Evolutionary conservation across 2,329 filamentous ascomycete species (phyloP).

Genomic region (Cordyceps tenuipes): DNA sequence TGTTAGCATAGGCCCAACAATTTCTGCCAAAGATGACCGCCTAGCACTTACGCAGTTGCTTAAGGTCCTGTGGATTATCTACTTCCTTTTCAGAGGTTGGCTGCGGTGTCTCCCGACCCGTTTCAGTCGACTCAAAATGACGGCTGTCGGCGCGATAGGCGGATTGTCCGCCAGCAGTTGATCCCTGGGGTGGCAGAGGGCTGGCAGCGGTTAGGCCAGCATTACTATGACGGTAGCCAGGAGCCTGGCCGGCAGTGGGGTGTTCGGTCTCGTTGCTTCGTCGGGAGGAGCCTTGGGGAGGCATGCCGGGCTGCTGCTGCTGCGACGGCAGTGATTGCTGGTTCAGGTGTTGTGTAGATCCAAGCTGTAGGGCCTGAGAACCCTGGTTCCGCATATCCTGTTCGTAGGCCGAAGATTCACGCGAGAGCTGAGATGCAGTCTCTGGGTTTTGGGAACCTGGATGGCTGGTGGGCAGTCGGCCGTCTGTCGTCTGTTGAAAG

Average conservation of each 20-base stretch:
- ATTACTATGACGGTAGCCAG: slow-evolving; percentile 45
- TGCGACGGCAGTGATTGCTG: slow-evolving; percentile 33
- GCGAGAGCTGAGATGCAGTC: slow-evolving; percentile 53
- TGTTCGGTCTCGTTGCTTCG: slow-evolving; percentile 44
- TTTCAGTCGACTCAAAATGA: slow-evolving; percentile 40
- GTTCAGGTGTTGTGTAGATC: slow-evolving; percentile 17
- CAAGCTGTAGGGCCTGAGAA: slow-evolving; percentile 5
- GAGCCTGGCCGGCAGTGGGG: slow-evolving; percentile 37
- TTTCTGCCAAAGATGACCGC: slow-evolving; percentile 10
- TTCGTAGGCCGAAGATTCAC: slow-evolving; percentile 49
- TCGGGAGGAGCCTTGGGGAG: slow-evolving; percentile 33
- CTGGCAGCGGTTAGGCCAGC: slow-evolving; percentile 34
- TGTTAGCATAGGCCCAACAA: slow-evolving; percentile 30
- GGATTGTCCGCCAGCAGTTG: slow-evolving; percentile 22
- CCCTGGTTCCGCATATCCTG: slow-evolving; percentile 24
- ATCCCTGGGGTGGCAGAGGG: slow-evolving; percentile 32
- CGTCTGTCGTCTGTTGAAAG: slow-evolving; percentile 8
- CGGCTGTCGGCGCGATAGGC: slow-evolving; percentile 33
- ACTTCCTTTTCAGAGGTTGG: slow-evolving; percentile 36
- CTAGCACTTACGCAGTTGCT: slow-evolving; percentile 44
- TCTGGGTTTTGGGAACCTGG: slow-evolving; percentile 41
- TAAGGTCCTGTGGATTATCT: slow-evolving; percentile 47
- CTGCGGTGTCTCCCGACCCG: slow-evolving; percentile 49
- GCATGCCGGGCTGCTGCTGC: slow-evolving; percentile 36
- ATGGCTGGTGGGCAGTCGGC: background rate